Evolutionary conservation across 495 filamentous ascomycete genomes (phyloP), one percentile per base, ranked within the genome.

Genomic region (Podospora bellae-mahoneyi): DNA sequence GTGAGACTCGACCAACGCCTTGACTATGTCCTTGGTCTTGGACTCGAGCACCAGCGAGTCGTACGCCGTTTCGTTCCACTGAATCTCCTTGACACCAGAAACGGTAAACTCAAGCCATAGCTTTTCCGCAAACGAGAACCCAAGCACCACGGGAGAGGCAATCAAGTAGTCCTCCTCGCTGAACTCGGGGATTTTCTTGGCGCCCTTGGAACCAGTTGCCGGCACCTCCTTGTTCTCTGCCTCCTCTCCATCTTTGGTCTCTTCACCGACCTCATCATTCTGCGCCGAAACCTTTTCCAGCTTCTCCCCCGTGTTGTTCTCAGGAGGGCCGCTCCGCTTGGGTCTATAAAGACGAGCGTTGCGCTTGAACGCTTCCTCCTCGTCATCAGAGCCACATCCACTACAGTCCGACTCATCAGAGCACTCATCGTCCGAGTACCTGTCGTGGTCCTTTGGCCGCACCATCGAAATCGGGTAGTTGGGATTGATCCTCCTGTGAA

Each of bases 71-170:
- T 72, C 71, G 66, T 77, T 77, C 75, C 75, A 77, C 62, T 72
- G 68, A 5, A 75, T 73, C 56, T 74, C 71, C 62, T 88, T 88
- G 73, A 97, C 86, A 15, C 91, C 89, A 0, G 90, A 92, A 60
- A 97, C 88, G 23, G 88, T 89, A 72, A 97, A 96, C 78, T 97
- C 92, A 0, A 97, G 85, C 94, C 93, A 97, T 2, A 92, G 80
- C 81, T 96, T 97, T 77, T 96, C 92, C 26, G 84, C 87, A 76
- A 97, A 97, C 10, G 92, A 88, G 72, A 96, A 97, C n/a, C 94
- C 94, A n/a, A 95, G 84, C 0, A 95, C 91, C 4, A 96, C 91
- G 0, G 93, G 92, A n/a, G 89, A 92, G n/a, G 92, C 88, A 54
- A 95, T 91, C 16, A 96, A 84, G 27, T 95, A 89, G 74, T 97